Conservation (phyloP, 2,329 filamentous ascomycete species). For the Curvularia hawaiiensis region DNA sequence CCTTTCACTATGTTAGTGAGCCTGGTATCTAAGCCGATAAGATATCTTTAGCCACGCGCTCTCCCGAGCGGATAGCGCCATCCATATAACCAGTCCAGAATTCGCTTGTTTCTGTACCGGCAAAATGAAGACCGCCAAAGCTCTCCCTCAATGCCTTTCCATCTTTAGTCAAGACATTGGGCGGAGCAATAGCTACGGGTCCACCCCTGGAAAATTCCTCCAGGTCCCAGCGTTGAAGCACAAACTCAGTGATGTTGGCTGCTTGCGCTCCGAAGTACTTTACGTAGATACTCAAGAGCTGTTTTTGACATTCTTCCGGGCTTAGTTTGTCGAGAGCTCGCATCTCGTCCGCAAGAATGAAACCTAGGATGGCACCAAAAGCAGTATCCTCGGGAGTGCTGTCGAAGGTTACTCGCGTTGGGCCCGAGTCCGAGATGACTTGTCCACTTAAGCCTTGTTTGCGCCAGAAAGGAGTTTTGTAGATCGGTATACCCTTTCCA, state of each 20-base stretch:
- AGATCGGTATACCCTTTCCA: slow-evolving; percentile 58
- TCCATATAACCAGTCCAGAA: slow-evolving; percentile 66
- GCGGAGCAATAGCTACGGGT: slow-evolving; percentile 24
- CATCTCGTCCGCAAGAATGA: slow-evolving; percentile 30
- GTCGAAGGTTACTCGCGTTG: slow-evolving; percentile 25
- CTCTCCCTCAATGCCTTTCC: slow-evolving; percentile 19
- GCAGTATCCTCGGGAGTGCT: slow-evolving; percentile 20
- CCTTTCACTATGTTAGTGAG: background rate
- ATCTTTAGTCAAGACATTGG: slow-evolving; percentile 19
- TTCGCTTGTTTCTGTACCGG: slow-evolving; percentile 58
- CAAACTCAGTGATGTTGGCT: slow-evolving; percentile 22
- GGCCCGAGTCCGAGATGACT: slow-evolving; percentile 21
- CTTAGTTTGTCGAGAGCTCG: slow-evolving; percentile 17
- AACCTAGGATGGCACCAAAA: slow-evolving; percentile 32
- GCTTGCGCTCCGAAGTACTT: slow-evolving; percentile 24
- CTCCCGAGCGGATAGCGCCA: slow-evolving; percentile 58
- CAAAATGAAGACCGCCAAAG: slow-evolving; percentile 56
- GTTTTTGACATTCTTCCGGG: slow-evolving; percentile 1
- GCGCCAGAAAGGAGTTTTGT: slow-evolving; percentile 55
- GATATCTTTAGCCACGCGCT: slow-evolving; percentile 56
- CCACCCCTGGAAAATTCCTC: slow-evolving; percentile 28
- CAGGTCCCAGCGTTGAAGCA: slow-evolving; percentile 30
- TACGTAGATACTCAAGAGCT: slow-evolving; percentile 18
- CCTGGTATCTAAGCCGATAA: background rate
- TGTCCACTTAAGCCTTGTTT: slow-evolving; percentile 52